Evolutionary conservation across 169 alveolate species (phyloP).

Genomic region (Haemoproteus tartakovskyi): DNA sequence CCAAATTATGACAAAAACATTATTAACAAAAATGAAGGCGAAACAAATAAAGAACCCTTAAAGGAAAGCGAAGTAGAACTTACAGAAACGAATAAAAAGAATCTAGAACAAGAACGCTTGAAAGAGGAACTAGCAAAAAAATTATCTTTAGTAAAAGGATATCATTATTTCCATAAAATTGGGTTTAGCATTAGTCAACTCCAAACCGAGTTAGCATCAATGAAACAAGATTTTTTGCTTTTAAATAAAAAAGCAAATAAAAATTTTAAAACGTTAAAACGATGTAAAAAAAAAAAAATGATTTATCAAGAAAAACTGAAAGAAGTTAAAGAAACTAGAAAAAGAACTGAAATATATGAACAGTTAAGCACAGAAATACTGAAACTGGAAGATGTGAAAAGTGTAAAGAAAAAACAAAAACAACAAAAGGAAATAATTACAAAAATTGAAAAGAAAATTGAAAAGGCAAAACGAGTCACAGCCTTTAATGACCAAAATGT

Average conservation of each 20-base stretch:
- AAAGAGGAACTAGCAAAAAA: constrained; percentile 10
- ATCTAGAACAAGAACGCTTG: neutral
- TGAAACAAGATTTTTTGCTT: constrained; percentile 25
- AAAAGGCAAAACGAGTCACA: constrained; percentile 16
- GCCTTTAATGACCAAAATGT: constrained; percentile 19
- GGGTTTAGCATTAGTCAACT: constrained; percentile 30
- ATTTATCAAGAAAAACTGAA: constrained; percentile 15
- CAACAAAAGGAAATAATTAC: constrained; percentile 19
- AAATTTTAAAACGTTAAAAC: constrained; percentile 13
- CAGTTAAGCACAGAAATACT: constrained; percentile 10
- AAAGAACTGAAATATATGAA: constrained; percentile 52
- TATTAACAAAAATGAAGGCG: neutral
- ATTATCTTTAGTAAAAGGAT: constrained; percentile 35
- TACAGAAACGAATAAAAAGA: neutral
- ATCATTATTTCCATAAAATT: constrained; percentile 20
- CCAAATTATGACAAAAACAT: neutral
- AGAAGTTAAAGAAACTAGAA: constrained; percentile 25
- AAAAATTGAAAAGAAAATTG: constrained; percentile 21
- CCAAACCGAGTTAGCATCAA: constrained; percentile 21
- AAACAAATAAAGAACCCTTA: too few species aligned
- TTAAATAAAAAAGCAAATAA: constrained; percentile 26
- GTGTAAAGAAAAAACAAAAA: constrained; percentile 21
- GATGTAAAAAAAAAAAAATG: constrained; percentile 32
- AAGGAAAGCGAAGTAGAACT: too few species aligned
- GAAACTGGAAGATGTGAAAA: constrained; percentile 42